phyloP scores from a whole-genome alignment of 129 eudicot genomes.

The Escallonia herrerae region DNA sequence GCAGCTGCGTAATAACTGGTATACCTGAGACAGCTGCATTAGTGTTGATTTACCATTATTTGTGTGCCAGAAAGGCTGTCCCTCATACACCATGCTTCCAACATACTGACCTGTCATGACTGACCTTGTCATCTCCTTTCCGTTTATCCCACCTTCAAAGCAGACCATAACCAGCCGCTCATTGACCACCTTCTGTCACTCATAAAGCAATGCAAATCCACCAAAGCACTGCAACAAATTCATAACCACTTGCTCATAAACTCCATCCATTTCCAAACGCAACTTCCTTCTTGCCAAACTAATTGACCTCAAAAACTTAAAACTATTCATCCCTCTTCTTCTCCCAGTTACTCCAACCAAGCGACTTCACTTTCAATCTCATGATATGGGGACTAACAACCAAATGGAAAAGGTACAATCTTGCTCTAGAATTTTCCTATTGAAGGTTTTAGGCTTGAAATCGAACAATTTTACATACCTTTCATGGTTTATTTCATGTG shows the following conservation, averaged over 20 bases:
- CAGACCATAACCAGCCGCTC: not conserved
- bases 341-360: constrained; percentile 44
- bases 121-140: constrained; percentile 14
- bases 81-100: constrained; percentile 20
- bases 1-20: too few relatives aligned
- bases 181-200: constrained; percentile 27
- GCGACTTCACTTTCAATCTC: constrained; percentile 63
- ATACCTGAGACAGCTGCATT: too few relatives aligned
- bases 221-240: constrained; percentile 49
- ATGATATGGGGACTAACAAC: constrained; percentile 64
- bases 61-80: too few relatives aligned
- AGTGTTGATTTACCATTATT: too few relatives aligned
- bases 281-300: constrained; percentile 52
- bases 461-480: constrained; percentile 83
- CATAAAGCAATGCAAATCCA: constrained; percentile 33
- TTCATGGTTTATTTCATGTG: constrained; percentile 55
- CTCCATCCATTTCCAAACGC: constrained; percentile 41
- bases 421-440: constrained; percentile 35
- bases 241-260: constrained; percentile 61
- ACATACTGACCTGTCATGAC: too few relatives aligned
- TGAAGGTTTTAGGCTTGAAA: constrained; percentile 50
- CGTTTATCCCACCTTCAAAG: constrained; percentile 29
- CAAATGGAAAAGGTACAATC: constrained; percentile 47
- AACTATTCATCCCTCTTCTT: constrained; percentile 40
- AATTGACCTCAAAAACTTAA: constrained; percentile 49